These are phyloP conservation scores for Acaromyces ingoldii DNA, from an alignment of 1,284 basidiomycete species.

Conservation along the genomic window DNA sequence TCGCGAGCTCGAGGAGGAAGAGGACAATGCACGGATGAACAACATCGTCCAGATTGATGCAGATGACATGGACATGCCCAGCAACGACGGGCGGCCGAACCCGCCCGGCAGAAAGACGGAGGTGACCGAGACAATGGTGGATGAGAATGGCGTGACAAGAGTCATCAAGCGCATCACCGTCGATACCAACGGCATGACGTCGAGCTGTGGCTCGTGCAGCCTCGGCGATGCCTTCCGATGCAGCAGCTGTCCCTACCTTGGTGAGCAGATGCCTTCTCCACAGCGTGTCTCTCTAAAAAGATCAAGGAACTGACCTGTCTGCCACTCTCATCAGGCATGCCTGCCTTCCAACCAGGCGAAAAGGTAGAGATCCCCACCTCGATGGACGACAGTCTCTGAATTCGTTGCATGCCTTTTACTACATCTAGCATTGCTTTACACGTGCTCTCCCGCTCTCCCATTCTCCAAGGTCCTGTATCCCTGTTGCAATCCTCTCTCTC, in stretches of 20 bases:
- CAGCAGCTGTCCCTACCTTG: slow-evolving; percentile 88
- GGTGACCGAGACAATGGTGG: slow-evolving; percentile 39
- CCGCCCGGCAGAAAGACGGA: slow-evolving; percentile 26
- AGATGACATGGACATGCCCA: slow-evolving; percentile 41
- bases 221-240: slow-evolving; percentile 97
- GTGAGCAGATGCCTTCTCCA: slow-evolving; percentile 57
- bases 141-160: slow-evolving; percentile 39
- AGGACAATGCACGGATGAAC: slow-evolving; percentile 19
- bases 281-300: neutral
- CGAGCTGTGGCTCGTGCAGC: slow-evolving; percentile 96
- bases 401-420: too few relatives aligned
- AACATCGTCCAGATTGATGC: slow-evolving; percentile 39
- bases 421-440: too few relatives aligned
- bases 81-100: neutral
- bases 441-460: too few relatives aligned
- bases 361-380: slow-evolving; percentile 67
- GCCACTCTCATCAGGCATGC: slow-evolving; percentile 61
- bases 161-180: slow-evolving; percentile 48
- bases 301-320: neutral
- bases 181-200: slow-evolving; percentile 59
- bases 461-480: too few relatives aligned
- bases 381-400: slow-evolving; percentile 48
- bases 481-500: too few relatives aligned
- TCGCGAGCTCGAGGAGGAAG: slow-evolving; percentile 47
- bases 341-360: slow-evolving; percentile 96